Conservation (phyloP, 2,329 filamentous ascomycete species). For the Fusarium piperis region DNA sequence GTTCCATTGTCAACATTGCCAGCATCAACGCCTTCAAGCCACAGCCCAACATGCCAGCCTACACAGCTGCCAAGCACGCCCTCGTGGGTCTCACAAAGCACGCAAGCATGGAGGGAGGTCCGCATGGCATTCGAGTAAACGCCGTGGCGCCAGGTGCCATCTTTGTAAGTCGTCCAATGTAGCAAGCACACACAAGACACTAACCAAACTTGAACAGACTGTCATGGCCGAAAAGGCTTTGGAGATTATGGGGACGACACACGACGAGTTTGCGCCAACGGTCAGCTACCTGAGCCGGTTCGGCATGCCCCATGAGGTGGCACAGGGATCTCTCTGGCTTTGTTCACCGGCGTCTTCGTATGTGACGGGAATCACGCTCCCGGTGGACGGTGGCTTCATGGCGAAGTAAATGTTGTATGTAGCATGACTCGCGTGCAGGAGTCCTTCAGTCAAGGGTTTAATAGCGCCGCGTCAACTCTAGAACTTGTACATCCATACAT, state of each 20-base stretch:
- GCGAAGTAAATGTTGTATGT: slow-evolving; percentile 12
- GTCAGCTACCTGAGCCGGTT: slow-evolving; percentile 27
- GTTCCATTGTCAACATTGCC: slow-evolving; percentile 57
- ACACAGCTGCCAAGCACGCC: slow-evolving; percentile 50
- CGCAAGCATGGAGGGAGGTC: slow-evolving; percentile 51
- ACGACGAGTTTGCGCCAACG: slow-evolving; percentile 27
- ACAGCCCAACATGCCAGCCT: slow-evolving; percentile 43
- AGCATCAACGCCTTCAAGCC: slow-evolving; percentile 45
- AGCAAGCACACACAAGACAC: neutral
- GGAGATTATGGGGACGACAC: slow-evolving; percentile 32
- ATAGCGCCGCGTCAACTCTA: neutral
- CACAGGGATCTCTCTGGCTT: slow-evolving; percentile 24
- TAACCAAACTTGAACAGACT: slow-evolving; percentile 7
- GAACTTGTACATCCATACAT: neutral
- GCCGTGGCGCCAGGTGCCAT: slow-evolving; percentile 32
- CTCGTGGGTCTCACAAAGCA: slow-evolving; percentile 52
- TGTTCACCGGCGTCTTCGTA: slow-evolving; percentile 18
- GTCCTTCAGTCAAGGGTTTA: neutral
- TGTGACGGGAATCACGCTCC: slow-evolving; percentile 20
- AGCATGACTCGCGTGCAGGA: neutral
- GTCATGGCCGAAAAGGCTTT: slow-evolving; percentile 26
- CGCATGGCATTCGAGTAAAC: slow-evolving; percentile 34
- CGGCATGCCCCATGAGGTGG: slow-evolving; percentile 25
- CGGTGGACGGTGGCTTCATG: slow-evolving; percentile 20
- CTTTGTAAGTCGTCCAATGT: slow-evolving; percentile 6